These are phyloP conservation scores for Calonectria naviculata DNA, from an alignment of 2,329 filamentous ascomycete species.

Conservation along the genomic window DNA sequence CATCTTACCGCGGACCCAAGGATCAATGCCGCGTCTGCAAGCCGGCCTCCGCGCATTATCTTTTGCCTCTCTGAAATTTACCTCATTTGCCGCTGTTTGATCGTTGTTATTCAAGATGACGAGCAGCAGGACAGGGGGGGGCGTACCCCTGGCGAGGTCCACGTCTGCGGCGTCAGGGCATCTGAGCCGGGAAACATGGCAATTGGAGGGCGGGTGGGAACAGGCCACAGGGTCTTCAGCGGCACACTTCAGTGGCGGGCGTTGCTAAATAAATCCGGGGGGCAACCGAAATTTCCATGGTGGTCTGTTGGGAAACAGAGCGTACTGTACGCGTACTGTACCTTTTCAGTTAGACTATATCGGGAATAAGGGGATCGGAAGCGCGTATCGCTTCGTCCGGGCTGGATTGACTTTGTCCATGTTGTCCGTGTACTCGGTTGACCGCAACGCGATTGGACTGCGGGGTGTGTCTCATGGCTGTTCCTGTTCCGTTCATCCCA, in stretches of 20 bases:
- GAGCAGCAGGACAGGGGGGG: slow-evolving; percentile 3
- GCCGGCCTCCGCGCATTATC: neutral
- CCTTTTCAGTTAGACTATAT: neutral
- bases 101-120: slow-evolving; percentile 16
- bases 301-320: slow-evolving; percentile 21
- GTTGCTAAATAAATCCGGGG: slow-evolving; percentile 35
- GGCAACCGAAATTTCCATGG: slow-evolving; percentile 2
- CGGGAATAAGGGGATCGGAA: neutral
- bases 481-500: neutral
- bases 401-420: neutral
- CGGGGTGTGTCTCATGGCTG: slow-evolving; percentile 1
- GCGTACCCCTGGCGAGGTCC: slow-evolving; percentile 26
- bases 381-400: slow-evolving; percentile 15
- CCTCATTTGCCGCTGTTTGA: slow-evolving; percentile 1
- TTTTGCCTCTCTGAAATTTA: neutral
- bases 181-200: slow-evolving; percentile 9
- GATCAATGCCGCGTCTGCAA: neutral
- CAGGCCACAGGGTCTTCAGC: neutral
- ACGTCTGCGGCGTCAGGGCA: slow-evolving; percentile 27
- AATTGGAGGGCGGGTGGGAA: slow-evolving; percentile 1
- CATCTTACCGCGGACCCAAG: slow-evolving; percentile 26
- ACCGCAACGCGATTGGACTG: neutral
- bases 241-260: slow-evolving; percentile 18
- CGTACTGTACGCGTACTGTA: slow-evolving; percentile 17
- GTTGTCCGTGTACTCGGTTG: neutral